A percentile compares a stretch with the other conserved stretches of the same genome.
Conservation (phyloP, 352 stramenopile species). For the Phytophthora ohioensis region DNA sequence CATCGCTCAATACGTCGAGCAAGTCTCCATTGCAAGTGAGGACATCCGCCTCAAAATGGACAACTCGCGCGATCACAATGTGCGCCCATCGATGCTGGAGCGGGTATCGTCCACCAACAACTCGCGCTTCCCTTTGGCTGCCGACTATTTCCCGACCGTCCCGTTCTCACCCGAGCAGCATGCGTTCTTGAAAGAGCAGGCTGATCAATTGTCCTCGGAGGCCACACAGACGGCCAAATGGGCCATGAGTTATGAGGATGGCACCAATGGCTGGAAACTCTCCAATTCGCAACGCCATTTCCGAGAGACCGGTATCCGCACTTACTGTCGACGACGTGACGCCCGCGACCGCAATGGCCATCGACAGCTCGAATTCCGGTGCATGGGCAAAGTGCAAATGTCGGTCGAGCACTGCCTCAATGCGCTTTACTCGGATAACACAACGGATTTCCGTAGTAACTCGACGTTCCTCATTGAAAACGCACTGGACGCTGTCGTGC, state of each 20-base stretch:
- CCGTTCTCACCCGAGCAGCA: constrained; percentile 53
- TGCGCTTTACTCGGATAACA: constrained; percentile 70
- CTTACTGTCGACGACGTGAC: constrained; percentile 59
- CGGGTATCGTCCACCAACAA: constrained; percentile 32
- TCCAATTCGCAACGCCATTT: constrained; percentile 76
- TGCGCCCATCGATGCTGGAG: constrained; percentile 50
- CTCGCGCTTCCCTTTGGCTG: constrained; percentile 52
- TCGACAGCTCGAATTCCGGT: constrained; percentile 67
- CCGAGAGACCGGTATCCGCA: constrained; percentile 69
- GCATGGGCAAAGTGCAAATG: constrained; percentile 66
- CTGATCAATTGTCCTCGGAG: constrained; percentile 47
- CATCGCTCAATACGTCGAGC: constrained; percentile 16
- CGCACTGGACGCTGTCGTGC: constrained; percentile 67
- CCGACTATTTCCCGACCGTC: constrained; percentile 56
- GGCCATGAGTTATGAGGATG: constrained; percentile 72
- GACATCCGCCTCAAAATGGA: constrained; percentile 38
- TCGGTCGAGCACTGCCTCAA: constrained; percentile 55
- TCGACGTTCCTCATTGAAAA: constrained; percentile 62
- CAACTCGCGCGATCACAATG: constrained; percentile 30
- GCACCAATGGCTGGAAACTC: constrained; percentile 69
- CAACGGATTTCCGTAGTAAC: constrained; percentile 66
- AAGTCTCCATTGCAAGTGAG: constrained; percentile 5
- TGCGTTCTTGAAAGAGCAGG: constrained; percentile 41
- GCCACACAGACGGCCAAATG: constrained; percentile 54
- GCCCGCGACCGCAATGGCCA: constrained; percentile 42